Conservation (phyloP, 805 yeast genomes). For the Ogataea ramenticola region DNA sequence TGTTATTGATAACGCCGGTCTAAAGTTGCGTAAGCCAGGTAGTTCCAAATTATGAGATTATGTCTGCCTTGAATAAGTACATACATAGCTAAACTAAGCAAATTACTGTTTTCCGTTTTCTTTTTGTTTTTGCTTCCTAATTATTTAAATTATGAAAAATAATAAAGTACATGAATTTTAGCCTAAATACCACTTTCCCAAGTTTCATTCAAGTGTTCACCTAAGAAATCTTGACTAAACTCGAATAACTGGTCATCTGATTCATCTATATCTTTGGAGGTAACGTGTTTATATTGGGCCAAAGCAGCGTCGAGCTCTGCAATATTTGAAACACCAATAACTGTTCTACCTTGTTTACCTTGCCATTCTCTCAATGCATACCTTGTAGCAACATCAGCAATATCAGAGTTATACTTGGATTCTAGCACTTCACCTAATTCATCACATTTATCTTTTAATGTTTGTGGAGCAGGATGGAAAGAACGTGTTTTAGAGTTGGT, state of each 20-base stretch:
- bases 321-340: conserved; percentile 67
- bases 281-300: conserved; percentile 44
- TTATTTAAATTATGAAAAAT: too few species aligned
- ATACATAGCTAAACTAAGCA: too few species aligned
- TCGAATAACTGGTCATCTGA: conserved; percentile 37
- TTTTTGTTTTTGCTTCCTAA: too few species aligned
- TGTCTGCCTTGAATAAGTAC: too few species aligned
- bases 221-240: conserved; percentile 38
- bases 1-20: conserved; percentile 84
- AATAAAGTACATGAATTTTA: conserved; percentile 7
- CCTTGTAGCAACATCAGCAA: conserved; percentile 78
- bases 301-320: conserved; percentile 61
- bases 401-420: conserved; percentile 40
- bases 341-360: conserved; percentile 47
- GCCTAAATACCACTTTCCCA: conserved; percentile 50
- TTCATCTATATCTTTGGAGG: conserved; percentile 26
- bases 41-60: conserved; percentile 18
- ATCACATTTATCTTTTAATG: conserved; percentile 46
- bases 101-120: too few species aligned
- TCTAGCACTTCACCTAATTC: conserved; percentile 34
- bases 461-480: conserved; percentile 74
- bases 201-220: conserved; percentile 51
- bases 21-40: conserved; percentile 38
- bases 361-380: conserved; percentile 64
- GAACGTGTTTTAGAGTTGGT: conserved; percentile 57